Conservation (phyloP, 306 rosid species). For the Canavalia ensiformis region DNA sequence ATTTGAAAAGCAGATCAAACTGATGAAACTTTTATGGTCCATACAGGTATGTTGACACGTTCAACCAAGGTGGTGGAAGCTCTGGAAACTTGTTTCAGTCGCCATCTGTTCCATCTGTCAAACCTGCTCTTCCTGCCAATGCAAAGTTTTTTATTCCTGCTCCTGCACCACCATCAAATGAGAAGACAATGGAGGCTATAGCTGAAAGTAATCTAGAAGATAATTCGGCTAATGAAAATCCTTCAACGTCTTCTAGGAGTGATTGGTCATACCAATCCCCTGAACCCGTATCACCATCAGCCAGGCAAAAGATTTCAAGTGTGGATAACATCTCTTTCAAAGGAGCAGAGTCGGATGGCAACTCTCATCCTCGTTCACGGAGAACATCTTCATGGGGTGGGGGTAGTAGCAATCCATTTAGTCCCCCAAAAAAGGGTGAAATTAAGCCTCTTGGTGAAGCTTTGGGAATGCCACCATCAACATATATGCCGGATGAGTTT, state of each 20-base stretch:
- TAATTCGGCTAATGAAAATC: constrained; percentile 49
- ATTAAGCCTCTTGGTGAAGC: constrained; percentile 64
- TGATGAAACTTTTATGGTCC: constrained; percentile 37
- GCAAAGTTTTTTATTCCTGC: constrained; percentile 87
- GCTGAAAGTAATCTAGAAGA: constrained; percentile 66
- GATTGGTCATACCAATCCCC: constrained; percentile 59
- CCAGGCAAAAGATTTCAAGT: constrained; percentile 74
- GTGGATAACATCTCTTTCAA: constrained; percentile 60
- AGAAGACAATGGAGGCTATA: constrained; percentile 65
- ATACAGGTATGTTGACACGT: constrained; percentile 94
- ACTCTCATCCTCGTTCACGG: constrained; percentile 60
- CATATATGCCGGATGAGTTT: constrained; percentile 59
- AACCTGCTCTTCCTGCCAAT: constrained; percentile 68
- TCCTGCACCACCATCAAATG: constrained; percentile 61
- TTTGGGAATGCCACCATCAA: constrained; percentile 60
- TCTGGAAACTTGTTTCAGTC: constrained; percentile 73
- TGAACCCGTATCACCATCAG: constrained; percentile 37
- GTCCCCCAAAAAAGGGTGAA: constrained; percentile 56
- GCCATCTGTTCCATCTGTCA: constrained; percentile 67
- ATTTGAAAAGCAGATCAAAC: constrained; percentile 33
- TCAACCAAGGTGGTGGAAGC: constrained; percentile 82
- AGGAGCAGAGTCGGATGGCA: constrained; percentile 45
- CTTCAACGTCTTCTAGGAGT: constrained; percentile 60
- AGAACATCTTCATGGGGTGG: constrained; percentile 90
- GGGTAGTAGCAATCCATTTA: constrained; percentile 54